These are phyloP conservation scores for Rhodotorula sp. DNA, from an alignment of 1,284 basidiomycete species.

Conservation along the genomic window DNA sequence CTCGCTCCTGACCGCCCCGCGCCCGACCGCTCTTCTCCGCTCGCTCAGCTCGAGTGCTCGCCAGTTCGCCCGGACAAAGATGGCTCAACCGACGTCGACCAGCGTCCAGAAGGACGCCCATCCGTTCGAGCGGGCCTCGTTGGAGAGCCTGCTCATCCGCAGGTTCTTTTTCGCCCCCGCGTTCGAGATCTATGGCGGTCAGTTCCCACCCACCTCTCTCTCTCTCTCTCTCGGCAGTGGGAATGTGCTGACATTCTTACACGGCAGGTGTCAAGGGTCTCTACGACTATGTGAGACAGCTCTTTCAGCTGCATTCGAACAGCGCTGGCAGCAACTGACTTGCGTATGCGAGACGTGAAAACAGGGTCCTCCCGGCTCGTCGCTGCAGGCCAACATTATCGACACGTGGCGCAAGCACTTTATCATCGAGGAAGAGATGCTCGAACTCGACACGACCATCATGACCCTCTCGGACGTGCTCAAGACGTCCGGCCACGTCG, in stretches of 20 bases:
- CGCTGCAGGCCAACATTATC: conserved; percentile 95
- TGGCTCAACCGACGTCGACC: conserved; percentile 18
- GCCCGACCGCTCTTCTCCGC: neutral
- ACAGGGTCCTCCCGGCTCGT: conserved; percentile 67
- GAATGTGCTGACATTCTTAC: neutral
- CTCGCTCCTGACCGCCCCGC: neutral
- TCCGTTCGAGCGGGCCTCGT: conserved; percentile 79
- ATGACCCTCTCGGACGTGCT: conserved; percentile 95
- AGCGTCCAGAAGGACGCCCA: conserved; percentile 78
- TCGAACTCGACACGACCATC: conserved; percentile 96
- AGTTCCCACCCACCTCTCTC: conserved; percentile 41
- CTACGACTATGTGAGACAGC: conserved; percentile 71
- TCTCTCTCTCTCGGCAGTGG: neutral
- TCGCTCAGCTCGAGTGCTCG: neutral
- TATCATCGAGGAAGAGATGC: conserved; percentile 98
- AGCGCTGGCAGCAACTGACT: conserved; percentile 4
- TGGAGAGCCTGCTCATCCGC: conserved; percentile 84
- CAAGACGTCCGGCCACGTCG: conserved; percentile 97
- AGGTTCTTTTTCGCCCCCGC: conserved; percentile 98
- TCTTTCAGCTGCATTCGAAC: no score
- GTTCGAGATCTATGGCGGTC: conserved; percentile 97
- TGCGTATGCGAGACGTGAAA: neutral
- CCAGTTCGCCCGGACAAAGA: conserved; percentile 8
- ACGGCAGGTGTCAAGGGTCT: conserved; percentile 81
- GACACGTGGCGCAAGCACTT: conserved; percentile 97